Base-by-base conservation (phyloP, 2,329 filamentous ascomycete genomes). In the Nigrospora sphaerica region DNA sequence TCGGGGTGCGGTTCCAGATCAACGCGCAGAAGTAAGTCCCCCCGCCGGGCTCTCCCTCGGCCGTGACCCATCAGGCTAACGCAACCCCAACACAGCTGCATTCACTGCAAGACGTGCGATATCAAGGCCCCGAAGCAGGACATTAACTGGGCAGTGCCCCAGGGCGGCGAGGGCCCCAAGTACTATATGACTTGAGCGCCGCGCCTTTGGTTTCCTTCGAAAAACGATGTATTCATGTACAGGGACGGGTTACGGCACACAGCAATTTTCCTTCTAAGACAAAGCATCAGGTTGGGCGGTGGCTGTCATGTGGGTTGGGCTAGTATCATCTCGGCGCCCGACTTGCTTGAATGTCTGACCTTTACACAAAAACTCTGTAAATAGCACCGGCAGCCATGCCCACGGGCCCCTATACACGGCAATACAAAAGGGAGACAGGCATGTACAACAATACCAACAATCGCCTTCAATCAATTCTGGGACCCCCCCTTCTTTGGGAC, bases 31-130 rank as follows among this genome's bases (percentile, higher is more conserved):
- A 96, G 89, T 95, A 75, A 81, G 88, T 82, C 32, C 12, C 33
- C 13, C 37, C 31, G 39, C 45, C 17, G 12, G 28, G 11, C n/a
- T 23, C n/a, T 42, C 16, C 34, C 19, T 35, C 43, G 18, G 39
- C 23, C 32, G 13, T 23, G 18, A 28, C 13, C 32, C 16, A 39
- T 45, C 45, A 52, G 40, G 53, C 70, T 61, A 64, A 62, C 42
- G 1, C 23, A 43, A 18, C 12, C n/a, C 16, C 12, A 36, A 16
- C 18, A 36, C 56, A 95, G 91, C 70, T 98, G 93, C 66, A 95
- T 98, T 54, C 93, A 98, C 70, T 98, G 93, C 78, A 98, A 98
- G 78, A 98, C 93, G 13, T 98, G 93, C 66, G 93, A 98, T 67
- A 98, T 98, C 72, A 98, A 98, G 73, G 92, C 89, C 14, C 93